Evolutionary conservation across 371 early-diverging fungal genomes (phyloP).

Genomic region (Rhizomucor pusillus): DNA sequence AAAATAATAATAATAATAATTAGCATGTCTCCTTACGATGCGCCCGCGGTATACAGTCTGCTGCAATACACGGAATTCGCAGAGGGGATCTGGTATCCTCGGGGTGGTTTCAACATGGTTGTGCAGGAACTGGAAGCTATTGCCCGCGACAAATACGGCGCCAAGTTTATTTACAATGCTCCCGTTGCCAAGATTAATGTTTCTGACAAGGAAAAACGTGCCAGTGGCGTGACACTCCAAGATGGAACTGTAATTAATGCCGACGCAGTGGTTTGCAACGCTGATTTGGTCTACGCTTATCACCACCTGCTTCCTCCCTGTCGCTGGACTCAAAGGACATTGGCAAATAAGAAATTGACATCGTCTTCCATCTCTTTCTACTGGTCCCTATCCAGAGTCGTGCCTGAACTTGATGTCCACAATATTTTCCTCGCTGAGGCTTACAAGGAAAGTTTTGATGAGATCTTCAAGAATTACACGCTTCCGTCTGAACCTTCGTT

Average conservation of each 20-base stretch:
- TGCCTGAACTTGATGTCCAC: constrained; percentile 56
- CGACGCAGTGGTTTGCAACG: constrained; percentile 65
- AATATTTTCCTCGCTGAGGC: constrained; percentile 63
- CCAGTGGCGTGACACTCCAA: constrained; percentile 55
- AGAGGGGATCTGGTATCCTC: constrained; percentile 67
- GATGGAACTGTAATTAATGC: constrained; percentile 45
- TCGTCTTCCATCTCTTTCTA: constrained; percentile 64
- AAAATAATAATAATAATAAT: constrained; percentile 6
- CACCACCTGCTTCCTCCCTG: constrained; percentile 53
- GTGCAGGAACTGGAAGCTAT: constrained; percentile 50
- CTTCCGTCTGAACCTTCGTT: constrained; percentile 56
- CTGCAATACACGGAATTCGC: constrained; percentile 63
- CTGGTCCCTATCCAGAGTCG: constrained; percentile 52
- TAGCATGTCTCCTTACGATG: constrained; percentile 69
- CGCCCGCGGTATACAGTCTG: constrained; percentile 62
- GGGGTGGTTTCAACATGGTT: constrained; percentile 63
- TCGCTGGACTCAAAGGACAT: constrained; percentile 34
- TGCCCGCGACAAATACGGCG: constrained; percentile 48
- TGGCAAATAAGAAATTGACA: constrained; percentile 48
- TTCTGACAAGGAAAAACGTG: constrained; percentile 15
- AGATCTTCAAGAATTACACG: constrained; percentile 49
- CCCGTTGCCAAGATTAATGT: constrained; percentile 52
- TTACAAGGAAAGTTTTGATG: constrained; percentile 57
- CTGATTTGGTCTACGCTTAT: constrained; percentile 62
- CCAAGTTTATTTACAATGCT: constrained; percentile 42